phyloP scores from a whole-genome alignment of 1,284 basidiomycete genomes.

The Cutaneotrichosporon cavernicola region DNA sequence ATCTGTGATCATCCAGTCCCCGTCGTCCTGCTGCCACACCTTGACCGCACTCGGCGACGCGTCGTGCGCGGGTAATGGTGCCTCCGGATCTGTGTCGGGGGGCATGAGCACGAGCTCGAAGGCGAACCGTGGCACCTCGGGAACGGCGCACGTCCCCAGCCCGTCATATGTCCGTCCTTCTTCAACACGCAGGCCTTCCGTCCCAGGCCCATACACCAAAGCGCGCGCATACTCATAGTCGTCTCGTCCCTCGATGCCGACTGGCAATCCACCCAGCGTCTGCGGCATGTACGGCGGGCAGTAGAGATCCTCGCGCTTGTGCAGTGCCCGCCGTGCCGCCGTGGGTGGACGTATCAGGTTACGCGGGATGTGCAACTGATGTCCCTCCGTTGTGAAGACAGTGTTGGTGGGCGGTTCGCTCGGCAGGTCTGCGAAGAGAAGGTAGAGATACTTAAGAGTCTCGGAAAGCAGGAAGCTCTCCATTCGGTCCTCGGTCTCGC shows the following conservation, averaged over 20 bases:
- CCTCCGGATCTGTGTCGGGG: slow-evolving; percentile 50
- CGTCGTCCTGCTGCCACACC: slow-evolving; percentile 59
- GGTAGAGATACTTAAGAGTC: slow-evolving; percentile 87
- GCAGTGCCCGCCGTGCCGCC: neutral
- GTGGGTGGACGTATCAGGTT: slow-evolving; percentile 43
- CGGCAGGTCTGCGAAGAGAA: slow-evolving; percentile 72
- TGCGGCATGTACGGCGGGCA: slow-evolving; percentile 68
- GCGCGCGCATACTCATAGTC: slow-evolving; percentile 76
- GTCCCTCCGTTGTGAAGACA: slow-evolving; percentile 90
- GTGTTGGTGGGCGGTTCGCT: slow-evolving; percentile 55
- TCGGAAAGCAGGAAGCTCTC: slow-evolving; percentile 88
- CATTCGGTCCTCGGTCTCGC: slow-evolving; percentile 78
- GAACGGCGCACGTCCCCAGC: slow-evolving; percentile 70
- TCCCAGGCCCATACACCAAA: slow-evolving; percentile 57
- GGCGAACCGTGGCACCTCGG: slow-evolving; percentile 64
- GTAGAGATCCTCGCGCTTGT: slow-evolving; percentile 62
- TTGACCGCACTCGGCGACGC: slow-evolving; percentile 66
- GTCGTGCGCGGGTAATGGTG: slow-evolving; percentile 64
- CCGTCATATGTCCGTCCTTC: slow-evolving; percentile 59
- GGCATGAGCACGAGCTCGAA: slow-evolving; percentile 72
- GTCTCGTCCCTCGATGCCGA: slow-evolving; percentile 66
- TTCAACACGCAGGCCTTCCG: slow-evolving; percentile 22
- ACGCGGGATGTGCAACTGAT: slow-evolving; percentile 69
- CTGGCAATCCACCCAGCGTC: slow-evolving; percentile 57
- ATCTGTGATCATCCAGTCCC: slow-evolving; percentile 68